Percentiles rank a stretch among this genome's conserved stretches.
These are phyloP conservation scores for Bromus sterilis DNA, from an alignment of 176 grass and related monocot genomes.

Conservation along the genomic window DNA sequence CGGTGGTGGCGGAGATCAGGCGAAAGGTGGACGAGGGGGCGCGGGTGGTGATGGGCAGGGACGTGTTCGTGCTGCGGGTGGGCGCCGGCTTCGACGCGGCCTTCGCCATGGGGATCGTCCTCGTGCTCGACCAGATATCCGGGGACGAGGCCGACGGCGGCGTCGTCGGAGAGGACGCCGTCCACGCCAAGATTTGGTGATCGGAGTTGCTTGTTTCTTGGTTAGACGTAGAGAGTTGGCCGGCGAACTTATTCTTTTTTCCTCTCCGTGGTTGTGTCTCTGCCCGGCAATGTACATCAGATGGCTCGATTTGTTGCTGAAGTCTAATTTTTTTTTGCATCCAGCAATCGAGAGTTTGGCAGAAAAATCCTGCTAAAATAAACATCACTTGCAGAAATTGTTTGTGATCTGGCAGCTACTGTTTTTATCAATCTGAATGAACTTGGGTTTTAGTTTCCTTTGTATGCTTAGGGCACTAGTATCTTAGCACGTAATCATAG, in stretches of 20 bases:
- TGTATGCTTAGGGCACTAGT: too few species aligned
- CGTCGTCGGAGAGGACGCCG: background rate
- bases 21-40: constrained; percentile 64
- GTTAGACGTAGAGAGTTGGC: background rate
- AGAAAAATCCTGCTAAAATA: background rate
- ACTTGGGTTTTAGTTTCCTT: background rate
- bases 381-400: background rate
- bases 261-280: background rate
- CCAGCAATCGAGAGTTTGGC: background rate
- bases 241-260: background rate
- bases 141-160: constrained; percentile 29
- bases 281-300: background rate
- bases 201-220: background rate
- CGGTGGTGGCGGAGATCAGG: constrained; percentile 62
- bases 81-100: constrained; percentile 57
- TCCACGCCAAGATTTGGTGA: constrained; percentile 19
- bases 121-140: constrained; percentile 71
- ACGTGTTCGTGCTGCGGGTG: constrained; percentile 73
- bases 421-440: background rate
- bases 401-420: background rate
- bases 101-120: constrained; percentile 73
- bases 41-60: constrained; percentile 56
- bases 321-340: background rate
- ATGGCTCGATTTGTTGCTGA: background rate
- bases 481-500: too few species aligned